Evolutionary conservation across 352 stramenopile species (phyloP).

Genomic region (Globisporangium ultimum): DNA sequence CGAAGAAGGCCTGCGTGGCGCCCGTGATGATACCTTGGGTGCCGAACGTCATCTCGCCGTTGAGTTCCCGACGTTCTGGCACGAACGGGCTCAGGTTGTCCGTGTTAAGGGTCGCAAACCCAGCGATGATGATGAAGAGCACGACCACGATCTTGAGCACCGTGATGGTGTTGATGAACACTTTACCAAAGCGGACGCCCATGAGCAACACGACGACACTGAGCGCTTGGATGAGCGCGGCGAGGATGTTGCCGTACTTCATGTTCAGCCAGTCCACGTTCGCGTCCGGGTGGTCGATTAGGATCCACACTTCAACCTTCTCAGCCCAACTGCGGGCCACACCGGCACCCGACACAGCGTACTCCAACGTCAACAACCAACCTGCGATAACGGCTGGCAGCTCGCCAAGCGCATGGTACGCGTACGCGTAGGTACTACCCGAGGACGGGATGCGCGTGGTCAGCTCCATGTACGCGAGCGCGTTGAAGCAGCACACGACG

Average conservation of each 20-base stretch:
- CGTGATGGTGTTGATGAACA: slow-evolving; percentile 85
- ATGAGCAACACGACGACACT: slow-evolving; percentile 66
- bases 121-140: slow-evolving; percentile 74
- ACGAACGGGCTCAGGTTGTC: slow-evolving; percentile 88
- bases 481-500: slow-evolving; percentile 61
- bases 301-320: slow-evolving; percentile 79
- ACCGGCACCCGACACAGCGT: slow-evolving; percentile 83
- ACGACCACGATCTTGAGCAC: slow-evolving; percentile 76
- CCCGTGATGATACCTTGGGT: slow-evolving; percentile 74
- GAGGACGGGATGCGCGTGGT: slow-evolving; percentile 77
- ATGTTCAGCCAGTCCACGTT: slow-evolving; percentile 50
- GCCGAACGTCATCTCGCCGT: slow-evolving; percentile 34
- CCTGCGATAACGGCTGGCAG: slow-evolving; percentile 84
- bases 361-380: slow-evolving; percentile 88
- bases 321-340: slow-evolving; percentile 90
- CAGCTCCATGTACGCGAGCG: slow-evolving; percentile 86
- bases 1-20: slow-evolving; percentile 89
- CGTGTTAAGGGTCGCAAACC: slow-evolving; percentile 11
- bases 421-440: slow-evolving; percentile 89
- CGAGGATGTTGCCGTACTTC: slow-evolving; percentile 44
- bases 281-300: slow-evolving; percentile 34
- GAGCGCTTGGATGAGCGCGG: slow-evolving; percentile 54
- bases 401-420: slow-evolving; percentile 89
- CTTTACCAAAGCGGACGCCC: slow-evolving; percentile 83
- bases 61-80: slow-evolving; percentile 24